Conservation (phyloP, 495 filamentous ascomycete genomes). For the Xylaria grammica region DNA sequence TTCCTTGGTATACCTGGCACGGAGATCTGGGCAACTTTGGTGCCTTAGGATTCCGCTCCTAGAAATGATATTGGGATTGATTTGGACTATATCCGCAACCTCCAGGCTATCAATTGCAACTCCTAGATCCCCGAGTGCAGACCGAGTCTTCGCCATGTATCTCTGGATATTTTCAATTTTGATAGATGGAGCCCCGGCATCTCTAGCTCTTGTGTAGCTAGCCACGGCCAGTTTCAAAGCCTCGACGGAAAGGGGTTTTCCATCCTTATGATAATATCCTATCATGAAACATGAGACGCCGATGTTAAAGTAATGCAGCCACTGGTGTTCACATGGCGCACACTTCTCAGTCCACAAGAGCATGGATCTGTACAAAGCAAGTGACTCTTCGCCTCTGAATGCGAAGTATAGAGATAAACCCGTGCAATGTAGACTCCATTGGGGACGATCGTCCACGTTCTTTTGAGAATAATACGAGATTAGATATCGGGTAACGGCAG, state of each 20-base stretch:
- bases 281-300: conserved; percentile 2
- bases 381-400: not conserved
- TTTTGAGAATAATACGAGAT: not conserved
- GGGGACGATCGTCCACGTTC: not conserved
- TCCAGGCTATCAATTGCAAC: not conserved
- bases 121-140: not conserved
- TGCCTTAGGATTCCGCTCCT: not conserved
- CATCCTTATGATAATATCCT: not conserved
- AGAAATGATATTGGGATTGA: not conserved
- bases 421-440: not conserved
- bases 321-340: not conserved
- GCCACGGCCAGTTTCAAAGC: not conserved
- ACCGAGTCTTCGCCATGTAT: not conserved
- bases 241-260: not conserved
- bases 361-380: not conserved
- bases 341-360: not conserved
- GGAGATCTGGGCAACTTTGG: conserved; percentile 9
- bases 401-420: not conserved
- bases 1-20: not conserved
- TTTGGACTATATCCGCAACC: not conserved
- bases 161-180: not conserved
- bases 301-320: not conserved
- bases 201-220: not conserved
- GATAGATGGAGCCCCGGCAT: not conserved
- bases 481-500: not conserved